A percentile compares a stretch with the other conserved stretches of the same genome.
These are phyloP conservation scores for Solanum paucissectum DNA, from an alignment of 257 asterid species.

Conservation along the genomic window DNA sequence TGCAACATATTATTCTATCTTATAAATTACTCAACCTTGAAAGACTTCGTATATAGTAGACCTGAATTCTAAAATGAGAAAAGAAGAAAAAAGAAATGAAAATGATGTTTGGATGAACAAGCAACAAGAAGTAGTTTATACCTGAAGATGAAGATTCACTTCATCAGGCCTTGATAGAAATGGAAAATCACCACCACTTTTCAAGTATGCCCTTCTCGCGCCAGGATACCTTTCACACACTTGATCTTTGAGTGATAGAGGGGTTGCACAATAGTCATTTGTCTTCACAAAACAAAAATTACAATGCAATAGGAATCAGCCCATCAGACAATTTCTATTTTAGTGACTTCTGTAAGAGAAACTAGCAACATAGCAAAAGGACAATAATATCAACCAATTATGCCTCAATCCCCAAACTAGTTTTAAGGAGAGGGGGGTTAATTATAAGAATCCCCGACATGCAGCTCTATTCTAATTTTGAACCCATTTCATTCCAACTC, in stretches of 20 bases:
- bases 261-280: conserved; percentile 74
- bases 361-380: neutral
- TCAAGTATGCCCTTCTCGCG: conserved; percentile 79
- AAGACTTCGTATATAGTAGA: neutral
- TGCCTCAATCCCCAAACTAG: neutral
- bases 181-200: conserved; percentile 91
- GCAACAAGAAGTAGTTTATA: neutral
- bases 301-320: neutral
- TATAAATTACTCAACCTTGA: neutral
- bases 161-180: conserved; percentile 94
- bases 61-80: neutral
- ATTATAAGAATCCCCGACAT: neutral
- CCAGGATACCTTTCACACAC: conserved; percentile 85
- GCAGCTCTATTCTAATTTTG: neutral
- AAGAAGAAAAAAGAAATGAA: neutral
- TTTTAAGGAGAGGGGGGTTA: neutral
- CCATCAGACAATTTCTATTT: neutral
- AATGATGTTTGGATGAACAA: neutral
- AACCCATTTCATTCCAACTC: neutral
- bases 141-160: conserved; percentile 99
- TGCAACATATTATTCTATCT: neutral
- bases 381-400: neutral
- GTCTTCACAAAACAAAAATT: conserved; percentile 47
- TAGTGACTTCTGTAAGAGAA: neutral
- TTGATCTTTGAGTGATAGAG: conserved; percentile 85